Percentiles rank a stretch among this genome's conserved stretches.
These are phyloP conservation scores for Vanrija pseudolonga DNA, from an alignment of 1,284 basidiomycete species.

Conservation along the genomic window DNA sequence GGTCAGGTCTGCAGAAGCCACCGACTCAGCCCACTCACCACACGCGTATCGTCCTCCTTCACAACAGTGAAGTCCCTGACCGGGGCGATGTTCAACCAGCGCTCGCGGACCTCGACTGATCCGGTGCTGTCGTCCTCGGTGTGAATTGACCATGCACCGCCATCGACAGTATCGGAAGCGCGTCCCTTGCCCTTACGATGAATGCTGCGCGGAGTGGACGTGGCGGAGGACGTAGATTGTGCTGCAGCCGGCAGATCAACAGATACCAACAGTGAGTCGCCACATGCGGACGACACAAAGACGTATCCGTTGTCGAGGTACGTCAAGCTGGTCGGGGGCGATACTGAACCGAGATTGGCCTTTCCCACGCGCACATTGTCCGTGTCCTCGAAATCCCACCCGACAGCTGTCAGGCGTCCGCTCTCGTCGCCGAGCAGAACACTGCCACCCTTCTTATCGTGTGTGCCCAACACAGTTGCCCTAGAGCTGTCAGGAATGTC, in stretches of 20 bases:
- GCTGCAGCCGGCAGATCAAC: conserved; percentile 5
- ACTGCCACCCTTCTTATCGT: conserved; percentile 44
- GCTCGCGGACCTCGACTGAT: conserved; percentile 59
- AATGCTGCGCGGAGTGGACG: not conserved
- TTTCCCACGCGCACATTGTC: conserved; percentile 56
- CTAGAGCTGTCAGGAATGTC: conserved; percentile 52
- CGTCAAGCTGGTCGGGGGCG: conserved; percentile 69
- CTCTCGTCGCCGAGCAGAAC: conserved; percentile 73
- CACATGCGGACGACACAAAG: conserved; percentile 77
- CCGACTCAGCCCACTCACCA: conserved; percentile 54
- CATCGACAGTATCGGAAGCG: conserved; percentile 40
- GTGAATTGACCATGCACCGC: conserved; percentile 49
- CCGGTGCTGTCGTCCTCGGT: conserved; percentile 19
- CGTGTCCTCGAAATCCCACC: conserved; percentile 52
- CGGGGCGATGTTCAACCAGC: conserved; percentile 78
- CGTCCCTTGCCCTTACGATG: conserved; percentile 33
- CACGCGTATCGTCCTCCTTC: conserved; percentile 68
- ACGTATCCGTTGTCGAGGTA: conserved; percentile 71
- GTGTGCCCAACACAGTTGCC: conserved; percentile 28
- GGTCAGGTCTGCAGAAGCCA: conserved; percentile 1
- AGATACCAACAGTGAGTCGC: conserved; percentile 72
- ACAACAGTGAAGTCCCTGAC: conserved; percentile 78
- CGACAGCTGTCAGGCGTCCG: conserved; percentile 66
- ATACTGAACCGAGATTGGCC: conserved; percentile 62
- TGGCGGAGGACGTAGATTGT: not conserved